phyloP scores from a whole-genome alignment of 1,284 basidiomycete species.

The Kalmanozyma brasiliensis region DNA sequence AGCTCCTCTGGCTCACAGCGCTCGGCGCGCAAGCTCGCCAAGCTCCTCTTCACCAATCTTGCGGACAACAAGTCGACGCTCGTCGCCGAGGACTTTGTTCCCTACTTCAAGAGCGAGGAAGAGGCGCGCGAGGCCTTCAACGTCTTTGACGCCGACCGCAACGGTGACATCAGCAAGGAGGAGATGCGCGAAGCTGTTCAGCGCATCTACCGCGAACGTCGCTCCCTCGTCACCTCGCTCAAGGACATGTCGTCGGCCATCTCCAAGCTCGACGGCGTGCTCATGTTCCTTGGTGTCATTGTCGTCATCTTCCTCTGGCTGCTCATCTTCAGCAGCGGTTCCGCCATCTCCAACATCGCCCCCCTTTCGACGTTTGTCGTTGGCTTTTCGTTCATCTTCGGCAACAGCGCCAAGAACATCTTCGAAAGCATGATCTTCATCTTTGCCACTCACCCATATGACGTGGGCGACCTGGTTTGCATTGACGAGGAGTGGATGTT shows the following conservation, averaged over 20 bases:
- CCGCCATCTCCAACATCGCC: constrained; percentile 80
- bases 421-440: constrained; percentile 78
- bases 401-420: constrained; percentile 81
- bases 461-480: constrained; percentile 67
- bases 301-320: constrained; percentile 78
- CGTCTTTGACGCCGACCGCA: constrained; percentile 83
- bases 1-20: constrained; percentile 70
- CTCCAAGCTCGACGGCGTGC: constrained; percentile 64
- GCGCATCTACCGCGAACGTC: constrained; percentile 82
- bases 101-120: constrained; percentile 78
- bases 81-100: constrained; percentile 73
- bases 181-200: constrained; percentile 88
- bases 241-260: constrained; percentile 63
- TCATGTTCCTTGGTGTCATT: constrained; percentile 75
- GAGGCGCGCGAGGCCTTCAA: constrained; percentile 81
- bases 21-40: constrained; percentile 79
- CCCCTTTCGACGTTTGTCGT: constrained; percentile 80
- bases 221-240: constrained; percentile 77
- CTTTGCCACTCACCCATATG: constrained; percentile 73
- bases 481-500: constrained; percentile 4
- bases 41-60: constrained; percentile 76
- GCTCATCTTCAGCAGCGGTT: constrained; percentile 79
- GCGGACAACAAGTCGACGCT: constrained; percentile 56
- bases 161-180: constrained; percentile 80
- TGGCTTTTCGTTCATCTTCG: constrained; percentile 72